These are phyloP conservation scores for Auriscalpium vulgare DNA, from an alignment of 768 basidiomycete species.

Conservation along the genomic window DNA sequence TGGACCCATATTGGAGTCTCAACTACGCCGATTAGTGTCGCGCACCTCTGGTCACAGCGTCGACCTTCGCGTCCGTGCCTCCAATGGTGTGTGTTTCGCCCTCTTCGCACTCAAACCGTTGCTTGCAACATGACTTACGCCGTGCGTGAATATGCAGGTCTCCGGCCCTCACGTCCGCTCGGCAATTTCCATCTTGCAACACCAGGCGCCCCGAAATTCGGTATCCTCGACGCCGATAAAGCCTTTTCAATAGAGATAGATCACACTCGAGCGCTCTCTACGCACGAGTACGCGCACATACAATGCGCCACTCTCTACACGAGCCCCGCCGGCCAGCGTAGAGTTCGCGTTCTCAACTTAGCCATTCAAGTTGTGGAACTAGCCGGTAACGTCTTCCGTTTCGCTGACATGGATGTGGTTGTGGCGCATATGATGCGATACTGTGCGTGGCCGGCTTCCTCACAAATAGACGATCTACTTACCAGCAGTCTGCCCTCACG, in stretches of 20 bases:
- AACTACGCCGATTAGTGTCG: conserved; percentile 59
- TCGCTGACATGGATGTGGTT: conserved; percentile 83
- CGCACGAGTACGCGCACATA: conserved; percentile 65
- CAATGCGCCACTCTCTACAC: conserved; percentile 91
- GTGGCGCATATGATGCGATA: conserved; percentile 69
- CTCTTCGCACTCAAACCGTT: too few species aligned
- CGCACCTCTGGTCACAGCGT: conserved; percentile 77
- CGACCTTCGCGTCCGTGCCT: conserved; percentile 74
- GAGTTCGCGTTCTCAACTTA: conserved; percentile 84
- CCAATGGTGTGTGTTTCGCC: conserved; percentile 49
- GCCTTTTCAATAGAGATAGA: conserved; percentile 68
- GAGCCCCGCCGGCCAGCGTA: conserved; percentile 60
- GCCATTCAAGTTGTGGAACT: conserved; percentile 72
- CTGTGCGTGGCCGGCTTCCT: conserved; percentile 39
- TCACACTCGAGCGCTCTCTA: conserved; percentile 61
- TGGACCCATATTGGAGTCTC: conserved; percentile 55
- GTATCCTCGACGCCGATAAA: conserved; percentile 74
- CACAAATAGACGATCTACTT: not conserved
- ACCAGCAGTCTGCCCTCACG: not conserved
- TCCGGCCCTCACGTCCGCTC: conserved; percentile 56
- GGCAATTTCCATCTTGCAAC: conserved; percentile 68
- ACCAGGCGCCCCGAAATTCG: conserved; percentile 70
- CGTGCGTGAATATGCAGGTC: conserved; percentile 32
- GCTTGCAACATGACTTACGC: not conserved
- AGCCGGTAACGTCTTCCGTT: conserved; percentile 88